Conservation (phyloP, 495 filamentous ascomycete genomes). For the Clohesyomyces aquaticus region DNA sequence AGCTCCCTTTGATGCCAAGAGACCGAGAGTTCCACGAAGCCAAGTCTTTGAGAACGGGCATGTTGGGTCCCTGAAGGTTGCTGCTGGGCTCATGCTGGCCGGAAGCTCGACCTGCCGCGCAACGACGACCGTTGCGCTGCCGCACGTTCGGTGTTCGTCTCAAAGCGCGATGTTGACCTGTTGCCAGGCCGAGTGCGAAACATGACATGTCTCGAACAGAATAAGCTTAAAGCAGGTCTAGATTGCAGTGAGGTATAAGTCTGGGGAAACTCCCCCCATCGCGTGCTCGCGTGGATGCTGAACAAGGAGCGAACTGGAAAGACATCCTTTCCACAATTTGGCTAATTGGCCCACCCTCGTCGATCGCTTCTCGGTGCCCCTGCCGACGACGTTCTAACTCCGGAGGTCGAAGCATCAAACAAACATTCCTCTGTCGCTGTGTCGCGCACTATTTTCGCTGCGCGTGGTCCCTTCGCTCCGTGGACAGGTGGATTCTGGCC, state of each 20-base stretch:
- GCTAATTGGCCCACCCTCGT: constrained; percentile 18
- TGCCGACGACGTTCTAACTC: neutral
- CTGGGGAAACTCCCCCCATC: neutral
- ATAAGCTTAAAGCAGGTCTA: constrained; percentile 38
- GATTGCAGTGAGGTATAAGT: constrained; percentile 28
- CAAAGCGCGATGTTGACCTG: constrained; percentile 20
- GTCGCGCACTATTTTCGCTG: constrained; percentile 11
- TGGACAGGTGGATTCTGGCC: neutral
- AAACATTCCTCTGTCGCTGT: constrained; percentile 12
- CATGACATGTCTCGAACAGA: constrained; percentile 25
- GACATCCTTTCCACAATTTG: constrained; percentile 14
- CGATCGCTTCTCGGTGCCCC: constrained; percentile 5
- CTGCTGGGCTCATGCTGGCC: constrained; percentile 27
- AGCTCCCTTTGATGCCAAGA: too few relatives aligned
- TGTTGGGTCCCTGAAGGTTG: too few relatives aligned
- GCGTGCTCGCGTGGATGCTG: constrained; percentile 6
- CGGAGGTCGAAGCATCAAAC: too few relatives aligned
- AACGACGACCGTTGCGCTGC: constrained; percentile 9
- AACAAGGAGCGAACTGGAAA: neutral
- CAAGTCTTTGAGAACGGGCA: too few relatives aligned
- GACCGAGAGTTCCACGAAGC: too few relatives aligned
- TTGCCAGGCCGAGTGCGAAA: constrained; percentile 12
- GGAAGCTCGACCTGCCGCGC: constrained; percentile 29
- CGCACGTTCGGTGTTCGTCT: constrained; percentile 36
- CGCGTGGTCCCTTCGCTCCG: neutral